These are phyloP conservation scores for Xylaria sp. DNA, from an alignment of 2,329 filamentous ascomycete genomes.

Conservation along the genomic window DNA sequence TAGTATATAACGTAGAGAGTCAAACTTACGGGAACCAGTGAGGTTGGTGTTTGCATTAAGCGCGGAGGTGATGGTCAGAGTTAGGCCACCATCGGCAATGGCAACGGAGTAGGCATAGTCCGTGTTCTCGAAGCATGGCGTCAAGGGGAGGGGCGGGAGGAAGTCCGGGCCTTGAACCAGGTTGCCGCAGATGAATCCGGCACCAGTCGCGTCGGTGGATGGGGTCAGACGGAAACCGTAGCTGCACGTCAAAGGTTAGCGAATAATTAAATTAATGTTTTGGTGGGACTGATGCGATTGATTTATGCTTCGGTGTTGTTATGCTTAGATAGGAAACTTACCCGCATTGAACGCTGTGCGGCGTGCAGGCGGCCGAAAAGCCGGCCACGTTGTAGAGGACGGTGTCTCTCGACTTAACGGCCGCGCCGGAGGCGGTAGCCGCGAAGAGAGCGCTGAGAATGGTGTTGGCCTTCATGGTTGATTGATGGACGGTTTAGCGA, in stretches of 20 bases:
- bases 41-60: slow-evolving; percentile 18
- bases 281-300: too few species aligned
- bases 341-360: slow-evolving; percentile 23
- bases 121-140: slow-evolving; percentile 15
- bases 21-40: slow-evolving; percentile 24
- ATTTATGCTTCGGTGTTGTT: neutral
- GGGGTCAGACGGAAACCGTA: slow-evolving; percentile 23
- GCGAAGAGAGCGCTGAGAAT: slow-evolving; percentile 17
- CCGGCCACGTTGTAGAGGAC: slow-evolving; percentile 11
- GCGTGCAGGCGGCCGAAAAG: slow-evolving; percentile 15
- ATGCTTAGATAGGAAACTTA: neutral
- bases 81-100: slow-evolving; percentile 19
- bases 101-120: slow-evolving; percentile 12
- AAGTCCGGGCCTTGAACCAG: slow-evolving; percentile 17
- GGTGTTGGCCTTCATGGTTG: slow-evolving; percentile 18
- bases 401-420: slow-evolving; percentile 2
- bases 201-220: slow-evolving; percentile 18
- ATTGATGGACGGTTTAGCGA: neutral
- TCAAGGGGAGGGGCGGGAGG: slow-evolving; percentile 16
- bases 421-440: slow-evolving; percentile 17
- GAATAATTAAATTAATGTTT: too few species aligned
- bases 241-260: neutral
- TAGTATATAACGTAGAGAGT: neutral
- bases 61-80: slow-evolving; percentile 21
- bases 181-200: slow-evolving; percentile 20